Evolutionary conservation across 1,139 yeast genomes (phyloP), one percentile per base, ranked within the genome.

Genomic region (Starmera stellimalicola): DNA sequence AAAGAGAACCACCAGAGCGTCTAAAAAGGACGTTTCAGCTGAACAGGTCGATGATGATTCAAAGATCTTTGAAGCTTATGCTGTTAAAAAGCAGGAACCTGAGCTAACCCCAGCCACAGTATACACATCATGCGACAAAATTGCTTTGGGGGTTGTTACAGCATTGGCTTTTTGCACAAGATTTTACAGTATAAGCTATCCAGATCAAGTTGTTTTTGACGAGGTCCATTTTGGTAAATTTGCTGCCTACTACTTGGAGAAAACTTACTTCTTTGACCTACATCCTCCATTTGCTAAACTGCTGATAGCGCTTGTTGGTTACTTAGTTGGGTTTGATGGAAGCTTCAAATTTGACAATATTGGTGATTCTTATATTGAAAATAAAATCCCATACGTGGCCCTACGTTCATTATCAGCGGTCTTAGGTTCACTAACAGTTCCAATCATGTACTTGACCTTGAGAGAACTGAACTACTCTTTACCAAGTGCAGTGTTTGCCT

Each of bases 281-380:
- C 99, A 93, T 58, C 99, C 99, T 26, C 99, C 98, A 15, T 81
- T 93, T 60, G 98, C 96, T 33, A 93, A 93, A 58, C 65, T 93
- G 58, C 67, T 88, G 46, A 82, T 87, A 60, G 98, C 97, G 0
- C 72, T 76, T 40, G 91, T 80, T 31, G 99, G 98, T 25, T 87
- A 79, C 72, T 55, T 91, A 28, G 74, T 79, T 37, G 94, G 96
- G 3, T 93, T 84, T 55, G 79, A 82, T 49, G 99, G 99, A 9
- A 60, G 70, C 20, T 91, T 88, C 65, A 85, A 91, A 57, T 91
- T 91, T 52, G 95, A 87, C 40, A 77, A 71, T 50, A 91, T 91
- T 58, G 96, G 96, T 30, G 91, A 84, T 49, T 71, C 77, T 38
- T 91, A 91, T 57, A 67, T 74, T 40, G 60, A 66, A 16, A 69